phyloP scores from a whole-genome alignment of 2,329 filamentous ascomycete species.

The Lasiodiplodia sp. region DNA sequence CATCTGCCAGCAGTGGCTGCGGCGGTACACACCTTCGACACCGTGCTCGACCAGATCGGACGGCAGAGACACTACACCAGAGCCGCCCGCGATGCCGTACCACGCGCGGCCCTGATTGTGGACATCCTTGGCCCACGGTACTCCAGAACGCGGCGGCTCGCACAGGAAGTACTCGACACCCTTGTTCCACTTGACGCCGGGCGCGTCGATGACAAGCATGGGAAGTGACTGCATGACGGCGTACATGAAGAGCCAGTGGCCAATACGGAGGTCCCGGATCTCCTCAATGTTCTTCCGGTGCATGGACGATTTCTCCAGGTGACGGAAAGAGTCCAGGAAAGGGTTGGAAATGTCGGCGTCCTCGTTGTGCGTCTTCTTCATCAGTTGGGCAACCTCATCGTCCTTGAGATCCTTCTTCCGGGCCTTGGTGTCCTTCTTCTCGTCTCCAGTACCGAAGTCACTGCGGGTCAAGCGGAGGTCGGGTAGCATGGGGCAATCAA shows the following conservation, averaged over 20 bases:
- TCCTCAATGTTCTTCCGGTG: slow-evolving; percentile 70
- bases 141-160: slow-evolving; percentile 73
- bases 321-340: slow-evolving; percentile 73
- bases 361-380: slow-evolving; percentile 83
- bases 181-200: slow-evolving; percentile 71
- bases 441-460: slow-evolving; percentile 68
- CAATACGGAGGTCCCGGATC: slow-evolving; percentile 73
- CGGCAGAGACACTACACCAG: slow-evolving; percentile 67
- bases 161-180: slow-evolving; percentile 85
- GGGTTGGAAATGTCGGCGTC: slow-evolving; percentile 68
- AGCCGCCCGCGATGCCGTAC: slow-evolving; percentile 75
- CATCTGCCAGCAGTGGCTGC: slow-evolving; percentile 73
- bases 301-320: slow-evolving; percentile 74
- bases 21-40: slow-evolving; percentile 71
- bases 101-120: slow-evolving; percentile 66
- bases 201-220: slow-evolving; percentile 78
- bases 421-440: slow-evolving; percentile 78
- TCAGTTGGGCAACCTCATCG: slow-evolving; percentile 76
- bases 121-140: slow-evolving; percentile 76
- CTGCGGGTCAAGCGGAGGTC: slow-evolving; percentile 70
- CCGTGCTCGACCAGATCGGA: slow-evolving; percentile 71
- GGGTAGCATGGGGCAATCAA: slow-evolving; percentile 82
- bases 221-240: slow-evolving; percentile 78
- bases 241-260: slow-evolving; percentile 84
- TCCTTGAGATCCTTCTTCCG: slow-evolving; percentile 76